A percentile compares a stretch with the other conserved stretches of the same genome.
These are phyloP conservation scores for Naumovozyma dairenensis DNA, from an alignment of 805 yeast species.

Conservation along the genomic window DNA sequence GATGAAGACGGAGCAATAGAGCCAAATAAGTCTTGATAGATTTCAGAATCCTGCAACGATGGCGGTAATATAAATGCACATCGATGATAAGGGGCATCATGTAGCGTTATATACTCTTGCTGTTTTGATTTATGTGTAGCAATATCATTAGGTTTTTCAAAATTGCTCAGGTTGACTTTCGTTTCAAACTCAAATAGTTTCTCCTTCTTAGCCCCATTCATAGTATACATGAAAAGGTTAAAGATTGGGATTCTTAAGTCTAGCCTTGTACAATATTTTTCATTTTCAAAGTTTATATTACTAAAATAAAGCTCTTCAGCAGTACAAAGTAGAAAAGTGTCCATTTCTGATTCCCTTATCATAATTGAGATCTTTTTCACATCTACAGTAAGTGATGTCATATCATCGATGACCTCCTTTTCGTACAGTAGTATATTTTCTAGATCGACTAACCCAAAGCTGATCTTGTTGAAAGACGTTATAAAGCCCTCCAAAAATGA, in stretches of 20 bases:
- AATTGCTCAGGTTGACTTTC: slow-evolving; percentile 48
- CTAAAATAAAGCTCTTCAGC: slow-evolving; percentile 30
- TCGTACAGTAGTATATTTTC: slow-evolving; percentile 65
- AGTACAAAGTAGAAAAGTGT: slow-evolving; percentile 17
- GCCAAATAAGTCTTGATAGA: slow-evolving; percentile 41
- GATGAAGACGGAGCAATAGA: slow-evolving; percentile 51
- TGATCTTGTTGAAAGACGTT: slow-evolving; percentile 39
- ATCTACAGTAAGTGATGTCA: slow-evolving; percentile 51
- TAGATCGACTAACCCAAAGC: slow-evolving; percentile 55
- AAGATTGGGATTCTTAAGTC: slow-evolving; percentile 41
- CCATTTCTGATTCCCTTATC: slow-evolving; percentile 29
- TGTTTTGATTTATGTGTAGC: slow-evolving; percentile 38
- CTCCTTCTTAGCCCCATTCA: slow-evolving; percentile 17
- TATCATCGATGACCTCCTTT: slow-evolving; percentile 52
- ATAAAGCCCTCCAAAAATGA: slow-evolving; percentile 36
- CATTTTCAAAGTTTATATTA: slow-evolving; percentile 62
- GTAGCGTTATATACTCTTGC: slow-evolving; percentile 50
- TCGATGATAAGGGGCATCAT: slow-evolving; percentile 81
- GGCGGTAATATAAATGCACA: slow-evolving; percentile 58
- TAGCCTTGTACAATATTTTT: slow-evolving; percentile 47
- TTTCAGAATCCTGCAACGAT: slow-evolving; percentile 34
- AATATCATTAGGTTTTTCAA: slow-evolving; percentile 43
- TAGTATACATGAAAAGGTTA: slow-evolving; percentile 2
- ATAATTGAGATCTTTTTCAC: slow-evolving; percentile 39
- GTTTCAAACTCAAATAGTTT: slow-evolving; percentile 41